Base-by-base conservation (phyloP, 345 rosid species). In the Acer campestre region DNA sequence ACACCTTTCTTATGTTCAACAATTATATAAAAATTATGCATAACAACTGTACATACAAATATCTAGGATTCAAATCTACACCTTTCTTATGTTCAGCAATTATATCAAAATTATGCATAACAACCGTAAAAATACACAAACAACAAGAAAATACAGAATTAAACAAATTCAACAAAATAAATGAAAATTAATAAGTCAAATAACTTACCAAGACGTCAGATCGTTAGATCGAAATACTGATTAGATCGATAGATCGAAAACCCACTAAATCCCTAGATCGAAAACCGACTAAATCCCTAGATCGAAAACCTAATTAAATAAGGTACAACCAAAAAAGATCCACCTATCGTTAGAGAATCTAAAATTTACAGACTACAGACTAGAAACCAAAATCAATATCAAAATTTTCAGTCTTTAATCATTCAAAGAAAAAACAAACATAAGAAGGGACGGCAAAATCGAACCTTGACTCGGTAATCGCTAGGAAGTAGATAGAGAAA, bases 401-500 rank as follows among this genome's bases (percentile, higher is more conserved):
- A 23, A 42, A 59, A 38, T 20, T 53, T 56, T 12, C 22, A 20
- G 62, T 7, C 31, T 13, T 69, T 10, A 53, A 12, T 55, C 20
- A n/a, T 31, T 51, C 20, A 10, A 78, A 56, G 7, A 66, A 62
- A 31, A 10, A 49, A 2, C 74, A 18, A 16, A 10, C 22, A 18
- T 7, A 4, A 22, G 55, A 35, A n/a, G 59, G 2, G 48, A 5
- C 4, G 18, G 61, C 22, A 5, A 61, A 73, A 53, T n/a, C 40
- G 63, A 44, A 88, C 89, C 90, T 70, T 70, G 40, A 80, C 35
- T 29, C 3, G 16, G 25, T 61, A 73, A 31, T 68, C 13, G 27
- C 63, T n/a, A 10, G 0, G 61, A 46, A 53, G 46, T n/a, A 4
- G 56, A 73, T 55, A 35, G 5, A 42, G 82, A 82, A 85, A 79